Base-by-base conservation (phyloP, 805 yeast species). In the Metschnikowia borealis region DNA sequence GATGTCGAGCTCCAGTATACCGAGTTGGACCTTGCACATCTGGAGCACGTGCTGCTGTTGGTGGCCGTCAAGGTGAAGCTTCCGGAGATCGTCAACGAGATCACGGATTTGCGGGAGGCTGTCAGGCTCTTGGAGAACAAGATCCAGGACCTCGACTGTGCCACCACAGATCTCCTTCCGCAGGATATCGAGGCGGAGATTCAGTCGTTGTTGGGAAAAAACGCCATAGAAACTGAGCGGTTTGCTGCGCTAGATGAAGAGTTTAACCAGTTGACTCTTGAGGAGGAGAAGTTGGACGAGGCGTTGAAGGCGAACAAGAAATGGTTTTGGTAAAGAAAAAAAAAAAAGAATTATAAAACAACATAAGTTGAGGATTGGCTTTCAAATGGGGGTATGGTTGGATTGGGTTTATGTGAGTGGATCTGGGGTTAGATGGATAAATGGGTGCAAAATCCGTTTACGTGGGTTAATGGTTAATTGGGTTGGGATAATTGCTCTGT, bases 21-120 rank as follows among this genome's bases (percentile, higher is more conserved):
- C 15, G 79, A 84, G 20, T 83, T 84, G 61, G 80, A 85, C 3
- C 71, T 81, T 1, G 70, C 92, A 52, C 89, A 88, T 62, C 75
- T 81, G 53, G 97, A 91, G 61, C 97, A 94, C 66, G 96, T 96
- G 3, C 92, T 91, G 67, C 89, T 84, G 56, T 81, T 94, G 83
- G 89, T 92, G 33, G 82, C 81, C 55, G 85, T 87, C 37, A 84
- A 94, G 61, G 80, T 91, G 38, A 79, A 75, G 48, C 74, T 87
- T 23, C 96, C 95, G 2, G 84, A 85, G 33, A 65, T 92, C 23
- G 73, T 78, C 45, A 92, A 88, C 58, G 96, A 89, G 37, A 87
- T 88, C 53, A 77, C 71, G 23, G 87, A 83, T 41, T 68, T 90
- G 45, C 64, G 69, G 26, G 62, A 65, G 1, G 79, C 74, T 47